Base-by-base conservation (phyloP, 2,329 filamentous ascomycete genomes). In the Incumbomyces lentus region DNA sequence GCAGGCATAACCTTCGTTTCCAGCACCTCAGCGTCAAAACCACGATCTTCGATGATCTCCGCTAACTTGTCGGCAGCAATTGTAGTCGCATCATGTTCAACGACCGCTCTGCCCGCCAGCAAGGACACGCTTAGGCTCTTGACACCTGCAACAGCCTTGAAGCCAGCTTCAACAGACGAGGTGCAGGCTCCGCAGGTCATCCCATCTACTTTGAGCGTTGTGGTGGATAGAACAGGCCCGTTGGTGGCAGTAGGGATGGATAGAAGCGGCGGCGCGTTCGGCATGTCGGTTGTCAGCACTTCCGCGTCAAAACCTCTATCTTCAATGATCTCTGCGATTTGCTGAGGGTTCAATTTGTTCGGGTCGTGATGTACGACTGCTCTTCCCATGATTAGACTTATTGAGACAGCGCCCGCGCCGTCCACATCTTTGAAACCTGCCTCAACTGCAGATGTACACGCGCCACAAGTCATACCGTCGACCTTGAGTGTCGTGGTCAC, bases 371-470 rank as follows among this genome's bases (percentile, higher is more conserved):
- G 83, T 31, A 96, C 74, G 35, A 96, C 89, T n/a, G 90, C 92
- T 50, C 90, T 81, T 65, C 95, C 89, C 80, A 95, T 94, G 47
- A 95, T 84, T 58, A 98, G 71, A 62, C 87, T 95, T 58, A 98
- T 84, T 8, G 88, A 93, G 49, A 96, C 87, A 57, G 76, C 87
- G 52, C 84, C 85, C 8, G 92, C 81, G 46, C 92, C 90, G 33
- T 83, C 73, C 4, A 94, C 76, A 55, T 77, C 79, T 59, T 86
- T 84, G 68, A 98, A 94, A 55, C 85, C 92, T 49, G 83, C 79
- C 73, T 96, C 90, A 57, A 98, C 83, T n/a, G 92, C 83, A 37
- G 89, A 93, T 22, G 90, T 95, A 64, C 92, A 98, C 57, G 90
- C 84, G 61, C 90, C 89, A 68, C 92, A 98, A 54, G 74, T 76